Evolutionary conservation across 2,329 filamentous ascomycete genomes (phyloP).

Genomic region (Fusarium keratoplasticum): DNA sequence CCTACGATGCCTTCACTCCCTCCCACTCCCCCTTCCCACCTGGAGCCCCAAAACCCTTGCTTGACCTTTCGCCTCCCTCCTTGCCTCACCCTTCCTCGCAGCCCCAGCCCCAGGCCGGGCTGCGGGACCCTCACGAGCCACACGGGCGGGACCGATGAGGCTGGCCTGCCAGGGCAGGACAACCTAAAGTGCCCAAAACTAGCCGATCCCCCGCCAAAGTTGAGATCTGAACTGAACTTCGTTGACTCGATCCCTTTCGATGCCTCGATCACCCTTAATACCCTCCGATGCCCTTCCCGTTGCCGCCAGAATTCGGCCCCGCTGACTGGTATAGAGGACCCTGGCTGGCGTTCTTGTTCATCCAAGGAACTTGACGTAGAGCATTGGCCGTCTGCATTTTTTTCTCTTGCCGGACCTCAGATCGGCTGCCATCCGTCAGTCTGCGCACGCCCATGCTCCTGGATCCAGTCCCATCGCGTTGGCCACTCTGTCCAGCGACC

Average conservation of each 20-base stretch:
- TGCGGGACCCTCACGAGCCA: conserved; percentile 34
- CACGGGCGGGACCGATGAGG: conserved; percentile 41
- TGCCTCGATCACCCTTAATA: conserved; percentile 30
- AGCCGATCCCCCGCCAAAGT: conserved; percentile 40
- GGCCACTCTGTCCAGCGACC: neutral
- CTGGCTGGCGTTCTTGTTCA: conserved; percentile 14
- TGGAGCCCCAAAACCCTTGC: conserved; percentile 18
- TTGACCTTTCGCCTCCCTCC: conserved; percentile 10
- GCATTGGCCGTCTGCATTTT: conserved; percentile 22
- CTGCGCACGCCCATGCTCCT: conserved; percentile 13
- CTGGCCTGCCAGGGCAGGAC: conserved; percentile 30
- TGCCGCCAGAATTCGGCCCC: conserved; percentile 19
- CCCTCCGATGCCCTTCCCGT: conserved; percentile 24
- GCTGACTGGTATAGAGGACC: conserved; percentile 28
- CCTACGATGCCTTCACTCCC: conserved; percentile 19
- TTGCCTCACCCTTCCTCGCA: conserved; percentile 10
- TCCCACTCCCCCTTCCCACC: neutral
- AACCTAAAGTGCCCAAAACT: conserved; percentile 26
- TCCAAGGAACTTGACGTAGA: conserved; percentile 36
- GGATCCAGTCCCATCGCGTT: conserved; percentile 6
- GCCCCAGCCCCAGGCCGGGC: conserved; percentile 21
- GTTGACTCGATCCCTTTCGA: conserved; percentile 33
- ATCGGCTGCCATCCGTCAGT: conserved; percentile 3
- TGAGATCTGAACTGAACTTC: conserved; percentile 40
- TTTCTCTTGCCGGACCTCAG: neutral